These are phyloP conservation scores for Cotoneaster glaucophyllus DNA, from an alignment of 306 rosid species.

Conservation along the genomic window DNA sequence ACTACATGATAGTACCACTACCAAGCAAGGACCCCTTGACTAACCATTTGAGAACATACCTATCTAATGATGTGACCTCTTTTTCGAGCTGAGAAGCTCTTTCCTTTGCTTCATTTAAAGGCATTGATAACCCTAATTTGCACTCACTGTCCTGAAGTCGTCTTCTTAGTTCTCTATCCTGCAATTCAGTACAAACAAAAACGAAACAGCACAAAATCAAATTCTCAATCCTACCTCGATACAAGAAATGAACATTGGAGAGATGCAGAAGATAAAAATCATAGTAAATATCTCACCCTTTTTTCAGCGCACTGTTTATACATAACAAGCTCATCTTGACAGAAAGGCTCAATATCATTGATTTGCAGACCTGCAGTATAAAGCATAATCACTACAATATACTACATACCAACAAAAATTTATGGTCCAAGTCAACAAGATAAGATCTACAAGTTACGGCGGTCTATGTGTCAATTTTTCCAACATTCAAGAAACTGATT, in stretches of 20 bases:
- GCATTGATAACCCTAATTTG: constrained; percentile 86
- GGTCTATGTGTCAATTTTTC: background rate
- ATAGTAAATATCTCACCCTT: constrained; percentile 52
- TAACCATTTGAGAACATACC: constrained; percentile 37
- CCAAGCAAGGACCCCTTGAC: background rate
- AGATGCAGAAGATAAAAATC: background rate
- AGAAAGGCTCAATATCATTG: constrained; percentile 91
- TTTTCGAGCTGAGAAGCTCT: constrained; percentile 78
- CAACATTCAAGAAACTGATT: background rate
- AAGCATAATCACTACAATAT: background rate
- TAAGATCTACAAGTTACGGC: background rate
- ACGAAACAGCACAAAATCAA: constrained; percentile 1
- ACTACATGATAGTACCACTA: background rate
- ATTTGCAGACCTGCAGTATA: constrained; percentile 74
- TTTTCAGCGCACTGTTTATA: constrained; percentile 72
- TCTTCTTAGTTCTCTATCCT: constrained; percentile 75
- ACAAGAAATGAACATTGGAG: constrained; percentile 7
- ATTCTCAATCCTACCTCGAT: background rate
- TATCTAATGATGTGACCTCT: constrained; percentile 70
- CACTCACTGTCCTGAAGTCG: constrained; percentile 79
- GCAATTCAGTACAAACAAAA: constrained; percentile 3
- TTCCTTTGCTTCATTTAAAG: constrained; percentile 72
- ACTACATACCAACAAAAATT: background rate
- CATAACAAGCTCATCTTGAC: constrained; percentile 86
- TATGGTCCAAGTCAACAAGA: constrained; percentile 4